phyloP scores from a whole-genome alignment of 1,284 basidiomycete species.

The Rhodotorula glutinis region DNA sequence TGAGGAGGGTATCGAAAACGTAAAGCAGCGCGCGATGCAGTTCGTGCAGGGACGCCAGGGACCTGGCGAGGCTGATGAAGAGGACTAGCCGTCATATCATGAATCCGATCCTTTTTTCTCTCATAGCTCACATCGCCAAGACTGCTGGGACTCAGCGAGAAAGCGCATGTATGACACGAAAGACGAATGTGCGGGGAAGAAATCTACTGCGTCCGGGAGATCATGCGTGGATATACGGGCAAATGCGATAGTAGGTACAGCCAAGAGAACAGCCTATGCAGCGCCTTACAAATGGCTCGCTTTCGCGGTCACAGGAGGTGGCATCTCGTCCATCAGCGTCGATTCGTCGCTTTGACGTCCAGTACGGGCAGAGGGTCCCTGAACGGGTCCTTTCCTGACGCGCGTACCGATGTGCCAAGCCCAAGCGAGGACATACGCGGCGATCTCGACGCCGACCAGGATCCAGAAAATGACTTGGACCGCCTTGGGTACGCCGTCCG shows the following conservation, averaged over 20 bases:
- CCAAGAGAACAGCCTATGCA: no score
- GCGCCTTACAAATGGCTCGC: no score
- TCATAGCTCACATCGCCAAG: no score
- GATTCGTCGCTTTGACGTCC: not conserved
- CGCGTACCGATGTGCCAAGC: not conserved
- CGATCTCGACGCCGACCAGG: constrained; percentile 17
- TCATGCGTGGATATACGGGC: no score
- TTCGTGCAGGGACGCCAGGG: constrained; percentile 30
- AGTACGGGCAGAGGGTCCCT: not conserved
- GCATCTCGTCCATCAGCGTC: not conserved
- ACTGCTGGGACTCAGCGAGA: no score
- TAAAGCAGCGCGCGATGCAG: constrained; percentile 59
- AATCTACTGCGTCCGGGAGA: no score
- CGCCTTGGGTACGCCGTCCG: constrained; percentile 53
- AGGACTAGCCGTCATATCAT: constrained; percentile 1
- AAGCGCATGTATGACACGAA: no score
- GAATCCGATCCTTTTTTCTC: no score
- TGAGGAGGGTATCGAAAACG: constrained; percentile 71
- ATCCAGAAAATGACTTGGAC: constrained; percentile 29
- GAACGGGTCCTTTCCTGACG: not conserved
- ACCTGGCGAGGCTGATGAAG: constrained; percentile 3
- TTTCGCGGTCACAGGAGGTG: not conserved
- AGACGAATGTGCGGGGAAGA: no score
- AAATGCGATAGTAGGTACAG: no score
- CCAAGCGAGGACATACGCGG: constrained; percentile 23